Evolutionary conservation across 176 grass and related monocot species (phyloP).

Genomic region (Hordeum marinum): DNA sequence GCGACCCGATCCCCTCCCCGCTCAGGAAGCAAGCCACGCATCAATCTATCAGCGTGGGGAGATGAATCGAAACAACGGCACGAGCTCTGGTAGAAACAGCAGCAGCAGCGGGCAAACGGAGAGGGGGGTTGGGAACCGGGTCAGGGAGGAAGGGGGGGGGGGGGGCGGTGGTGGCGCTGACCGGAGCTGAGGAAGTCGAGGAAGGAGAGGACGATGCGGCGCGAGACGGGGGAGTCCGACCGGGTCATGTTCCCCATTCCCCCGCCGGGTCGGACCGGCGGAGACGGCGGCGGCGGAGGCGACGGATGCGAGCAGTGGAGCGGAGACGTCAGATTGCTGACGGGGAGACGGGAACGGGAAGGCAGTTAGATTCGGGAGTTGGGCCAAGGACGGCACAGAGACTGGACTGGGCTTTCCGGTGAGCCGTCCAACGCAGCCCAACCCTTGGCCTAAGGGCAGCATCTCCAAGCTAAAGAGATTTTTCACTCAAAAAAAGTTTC

Average conservation of each 20-base stretch:
- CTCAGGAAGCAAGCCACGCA: background rate
- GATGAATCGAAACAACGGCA: background rate
- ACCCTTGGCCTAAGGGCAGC: too few relatives aligned
- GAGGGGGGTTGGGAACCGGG: background rate
- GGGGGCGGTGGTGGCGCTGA: background rate
- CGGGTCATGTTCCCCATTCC: slow-evolving; percentile 49
- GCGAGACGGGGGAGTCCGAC: slow-evolving; percentile 59
- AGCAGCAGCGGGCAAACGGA: background rate
- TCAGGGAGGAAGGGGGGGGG: background rate
- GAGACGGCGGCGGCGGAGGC: background rate
- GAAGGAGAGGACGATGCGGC: slow-evolving; percentile 70
- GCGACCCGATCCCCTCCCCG: background rate
- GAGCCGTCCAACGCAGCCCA: background rate
- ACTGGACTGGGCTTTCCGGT: background rate
- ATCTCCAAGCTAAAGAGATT: too few relatives aligned
- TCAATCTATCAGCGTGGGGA: background rate
- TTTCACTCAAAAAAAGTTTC: too few relatives aligned
- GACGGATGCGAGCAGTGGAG: background rate
- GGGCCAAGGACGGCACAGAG: background rate
- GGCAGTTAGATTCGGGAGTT: background rate
- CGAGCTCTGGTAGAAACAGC: too few relatives aligned
- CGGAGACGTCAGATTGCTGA: background rate
- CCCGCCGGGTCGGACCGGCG: background rate
- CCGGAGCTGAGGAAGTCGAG: slow-evolving; percentile 79
- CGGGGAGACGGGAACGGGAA: background rate